Percentiles rank a stretch among this genome's conserved stretches.
These are phyloP conservation scores for Rhizomucor miehei DNA, from an alignment of 371 early-diverging fungal species.

Conservation along the genomic window DNA sequence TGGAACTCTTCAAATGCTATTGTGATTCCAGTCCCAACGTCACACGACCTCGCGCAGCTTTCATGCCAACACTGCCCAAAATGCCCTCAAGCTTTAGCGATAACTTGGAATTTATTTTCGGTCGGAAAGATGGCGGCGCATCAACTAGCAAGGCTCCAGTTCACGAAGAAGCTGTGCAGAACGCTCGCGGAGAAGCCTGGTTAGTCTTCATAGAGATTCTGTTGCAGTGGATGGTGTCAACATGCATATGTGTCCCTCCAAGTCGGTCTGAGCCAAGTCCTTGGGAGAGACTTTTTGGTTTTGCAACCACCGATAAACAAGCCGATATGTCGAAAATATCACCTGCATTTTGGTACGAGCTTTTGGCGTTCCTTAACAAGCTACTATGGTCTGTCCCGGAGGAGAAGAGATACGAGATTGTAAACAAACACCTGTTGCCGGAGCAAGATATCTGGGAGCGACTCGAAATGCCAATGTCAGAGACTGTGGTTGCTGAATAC, in stretches of 20 bases:
- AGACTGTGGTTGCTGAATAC: not conserved
- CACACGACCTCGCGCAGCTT: constrained; percentile 15
- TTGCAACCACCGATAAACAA: not conserved
- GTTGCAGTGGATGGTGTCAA: constrained; percentile 46
- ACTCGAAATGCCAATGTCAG: constrained; percentile 15
- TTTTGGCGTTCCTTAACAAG: constrained; percentile 30
- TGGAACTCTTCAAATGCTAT: constrained; percentile 26
- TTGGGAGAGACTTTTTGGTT: constrained; percentile 33
- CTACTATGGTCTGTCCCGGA: constrained; percentile 25
- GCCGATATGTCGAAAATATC: constrained; percentile 8
- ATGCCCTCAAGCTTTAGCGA: constrained; percentile 6
- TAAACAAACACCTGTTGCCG: constrained; percentile 29
- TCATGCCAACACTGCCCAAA: constrained; percentile 18
- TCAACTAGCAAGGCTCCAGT: too few species aligned
- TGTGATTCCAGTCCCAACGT: constrained; percentile 10
- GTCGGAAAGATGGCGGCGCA: constrained; percentile 1
- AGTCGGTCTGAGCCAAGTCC: constrained; percentile 5
- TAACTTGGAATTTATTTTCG: constrained; percentile 22
- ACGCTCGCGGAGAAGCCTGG: constrained; percentile 21
- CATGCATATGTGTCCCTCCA: constrained; percentile 22
- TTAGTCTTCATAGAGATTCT: constrained; percentile 39
- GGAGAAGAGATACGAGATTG: constrained; percentile 28
- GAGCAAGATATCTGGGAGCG: constrained; percentile 16
- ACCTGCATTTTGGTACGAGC: constrained; percentile 32
- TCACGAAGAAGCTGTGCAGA: too few species aligned